Conservation (phyloP, 192 early-diverging fungal species). For the Coemansia sp. region DNA sequence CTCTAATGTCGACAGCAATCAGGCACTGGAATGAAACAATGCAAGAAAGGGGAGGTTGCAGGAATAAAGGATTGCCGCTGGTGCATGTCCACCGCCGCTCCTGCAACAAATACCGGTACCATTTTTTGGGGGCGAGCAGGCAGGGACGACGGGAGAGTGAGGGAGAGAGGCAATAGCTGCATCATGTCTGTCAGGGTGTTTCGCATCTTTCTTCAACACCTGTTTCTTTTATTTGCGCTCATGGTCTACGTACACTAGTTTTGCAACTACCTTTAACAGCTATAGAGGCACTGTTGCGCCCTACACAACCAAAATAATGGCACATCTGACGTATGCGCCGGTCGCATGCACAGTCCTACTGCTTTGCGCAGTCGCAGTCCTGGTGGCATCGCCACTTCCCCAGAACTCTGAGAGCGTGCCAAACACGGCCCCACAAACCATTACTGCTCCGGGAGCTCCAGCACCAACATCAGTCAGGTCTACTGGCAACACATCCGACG, state of each 20-base stretch:
- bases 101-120: neutral
- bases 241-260: neutral
- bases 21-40: neutral
- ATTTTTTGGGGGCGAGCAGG: neutral
- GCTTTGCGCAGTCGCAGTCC: neutral
- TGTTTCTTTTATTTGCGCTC: neutral
- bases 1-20: neutral
- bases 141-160: neutral
- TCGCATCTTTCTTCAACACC: neutral
- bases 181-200: neutral
- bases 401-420: neutral
- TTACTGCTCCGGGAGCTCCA: neutral
- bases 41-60: neutral
- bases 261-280: neutral
- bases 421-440: neutral
- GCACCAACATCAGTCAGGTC: neutral
- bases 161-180: neutral
- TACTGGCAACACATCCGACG: neutral
- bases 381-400: slow-evolving; percentile 6
- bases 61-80: neutral
- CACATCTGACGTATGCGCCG: slow-evolving; percentile 2
- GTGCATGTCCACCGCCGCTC: neutral
- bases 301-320: neutral
- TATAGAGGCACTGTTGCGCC: neutral
- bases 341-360: neutral